These are phyloP conservation scores for Diplosphaera chodatii DNA, from an alignment of 139 green algal genomes.

Conservation along the genomic window DNA sequence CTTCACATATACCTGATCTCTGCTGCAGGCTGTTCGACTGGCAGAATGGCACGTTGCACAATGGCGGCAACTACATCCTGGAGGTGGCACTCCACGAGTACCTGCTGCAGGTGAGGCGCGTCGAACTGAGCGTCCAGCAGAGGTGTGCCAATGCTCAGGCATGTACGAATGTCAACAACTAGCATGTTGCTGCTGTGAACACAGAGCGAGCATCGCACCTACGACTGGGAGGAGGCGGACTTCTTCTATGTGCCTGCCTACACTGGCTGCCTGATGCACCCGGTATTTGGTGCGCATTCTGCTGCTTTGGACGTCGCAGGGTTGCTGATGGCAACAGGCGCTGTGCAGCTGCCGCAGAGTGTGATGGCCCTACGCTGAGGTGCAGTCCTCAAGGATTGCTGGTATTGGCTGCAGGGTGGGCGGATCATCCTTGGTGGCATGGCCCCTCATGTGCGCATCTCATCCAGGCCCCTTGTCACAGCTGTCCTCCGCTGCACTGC, in stretches of 20 bases:
- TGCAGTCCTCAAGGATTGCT: no score
- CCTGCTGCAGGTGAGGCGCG: slow-evolving; percentile 29
- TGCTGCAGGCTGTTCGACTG: background rate
- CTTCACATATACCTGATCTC: no score
- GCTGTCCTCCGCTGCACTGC: no score
- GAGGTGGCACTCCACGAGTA: slow-evolving; percentile 54
- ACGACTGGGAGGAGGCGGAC: slow-evolving; percentile 49
- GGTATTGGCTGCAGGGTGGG: slow-evolving; percentile 7
- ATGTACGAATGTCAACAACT: no score
- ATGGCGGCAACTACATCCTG: slow-evolving; percentile 27
- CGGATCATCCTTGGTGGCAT: slow-evolving; percentile 23
- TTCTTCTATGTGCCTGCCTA: slow-evolving; percentile 58
- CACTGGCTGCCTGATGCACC: slow-evolving; percentile 37
- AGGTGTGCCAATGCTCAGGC: no score
- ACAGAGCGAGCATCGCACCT: slow-evolving; percentile 20
- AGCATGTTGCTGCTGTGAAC: background rate
- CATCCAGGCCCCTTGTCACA: no score
- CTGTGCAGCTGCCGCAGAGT: no score
- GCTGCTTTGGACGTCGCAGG: no score
- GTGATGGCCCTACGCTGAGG: no score
- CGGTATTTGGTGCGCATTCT: slow-evolving; percentile 24
- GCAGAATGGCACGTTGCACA: slow-evolving; percentile 14
- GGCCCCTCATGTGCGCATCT: background rate
- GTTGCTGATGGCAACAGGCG: no score
- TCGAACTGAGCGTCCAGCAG: no score